Conservation (phyloP, 2,329 filamentous ascomycete species). For the Calonectria pauciramosa region DNA sequence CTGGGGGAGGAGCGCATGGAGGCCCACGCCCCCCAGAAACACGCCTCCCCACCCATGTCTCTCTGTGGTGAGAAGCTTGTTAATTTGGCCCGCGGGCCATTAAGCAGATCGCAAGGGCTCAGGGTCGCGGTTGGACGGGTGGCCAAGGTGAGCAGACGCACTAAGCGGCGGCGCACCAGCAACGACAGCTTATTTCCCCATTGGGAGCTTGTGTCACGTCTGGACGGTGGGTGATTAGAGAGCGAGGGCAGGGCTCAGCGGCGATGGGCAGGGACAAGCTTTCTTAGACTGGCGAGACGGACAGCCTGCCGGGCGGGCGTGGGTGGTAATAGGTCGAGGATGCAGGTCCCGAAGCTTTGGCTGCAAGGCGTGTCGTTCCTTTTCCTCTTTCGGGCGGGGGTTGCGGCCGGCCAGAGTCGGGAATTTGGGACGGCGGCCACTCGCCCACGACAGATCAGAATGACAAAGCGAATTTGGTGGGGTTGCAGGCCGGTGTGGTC, state of each 20-base stretch:
- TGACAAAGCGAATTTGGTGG: slow-evolving; percentile 14
- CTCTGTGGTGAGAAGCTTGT: slow-evolving; percentile 6
- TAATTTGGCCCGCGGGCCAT: slow-evolving; percentile 26
- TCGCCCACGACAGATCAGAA: slow-evolving; percentile 4
- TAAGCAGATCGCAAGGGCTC: slow-evolving; percentile 28
- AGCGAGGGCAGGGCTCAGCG: neutral
- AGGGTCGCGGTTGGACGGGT: neutral
- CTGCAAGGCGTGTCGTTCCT: slow-evolving; percentile 50
- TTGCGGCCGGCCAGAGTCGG: slow-evolving; percentile 39
- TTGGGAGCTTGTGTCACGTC: slow-evolving; percentile 42
- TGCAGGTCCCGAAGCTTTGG: slow-evolving; percentile 45
- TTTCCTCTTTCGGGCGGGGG: slow-evolving; percentile 49
- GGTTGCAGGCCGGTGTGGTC: neutral
- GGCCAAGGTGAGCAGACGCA: slow-evolving; percentile 2
- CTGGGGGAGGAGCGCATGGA: neutral
- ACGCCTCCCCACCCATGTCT: slow-evolving; percentile 5
- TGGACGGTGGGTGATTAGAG: slow-evolving; percentile 13
- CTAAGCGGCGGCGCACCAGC: slow-evolving; percentile 25
- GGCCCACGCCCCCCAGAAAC: neutral
- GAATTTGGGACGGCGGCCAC: slow-evolving; percentile 6
- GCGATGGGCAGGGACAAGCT: slow-evolving; percentile 20
- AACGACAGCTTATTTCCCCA: slow-evolving; percentile 45
- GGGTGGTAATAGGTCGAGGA: slow-evolving; percentile 28
- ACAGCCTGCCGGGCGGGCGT: slow-evolving; percentile 19
- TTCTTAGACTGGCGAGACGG: neutral